Conservation (phyloP, 192 early-diverging fungal genomes). For the Entrophospora sp. region DNA sequence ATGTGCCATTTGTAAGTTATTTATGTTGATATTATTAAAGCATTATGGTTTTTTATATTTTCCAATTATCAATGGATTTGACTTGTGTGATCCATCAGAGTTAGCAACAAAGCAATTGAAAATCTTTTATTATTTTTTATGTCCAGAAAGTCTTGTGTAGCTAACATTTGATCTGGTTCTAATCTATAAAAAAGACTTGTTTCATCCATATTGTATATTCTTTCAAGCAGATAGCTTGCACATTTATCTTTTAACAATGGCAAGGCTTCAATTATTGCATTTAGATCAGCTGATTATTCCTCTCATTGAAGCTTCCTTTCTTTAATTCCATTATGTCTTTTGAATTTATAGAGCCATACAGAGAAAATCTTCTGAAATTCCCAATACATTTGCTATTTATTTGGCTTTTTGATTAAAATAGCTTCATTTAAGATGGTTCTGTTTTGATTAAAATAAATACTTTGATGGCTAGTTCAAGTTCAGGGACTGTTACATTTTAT, state of each 20-base stretch:
- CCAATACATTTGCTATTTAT: conserved; percentile 18
- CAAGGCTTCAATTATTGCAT: neutral
- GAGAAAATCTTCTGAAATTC: conserved; percentile 22
- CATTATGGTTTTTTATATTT: conserved; percentile 16
- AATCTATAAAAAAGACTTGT: conserved; percentile 13
- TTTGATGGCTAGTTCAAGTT: conserved; percentile 24
- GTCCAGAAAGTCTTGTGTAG: neutral
- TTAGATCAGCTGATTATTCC: neutral
- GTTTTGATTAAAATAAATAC: conserved; percentile 18
- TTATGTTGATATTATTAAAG: conserved; percentile 15
- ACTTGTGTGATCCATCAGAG: conserved; percentile 10
- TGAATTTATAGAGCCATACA: conserved; percentile 34
- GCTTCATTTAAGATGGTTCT: conserved; percentile 17
- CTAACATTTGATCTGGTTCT: conserved; percentile 8
- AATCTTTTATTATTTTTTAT: conserved; percentile 11
- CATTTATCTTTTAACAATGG: conserved; percentile 3
- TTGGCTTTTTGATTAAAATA: conserved; percentile 24
- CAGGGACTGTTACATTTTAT: conserved; percentile 25
- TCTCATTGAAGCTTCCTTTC: conserved; percentile 7
- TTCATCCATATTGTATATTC: conserved; percentile 18
- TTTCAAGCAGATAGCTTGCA: conserved; percentile 4
- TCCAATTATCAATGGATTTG: conserved; percentile 8
- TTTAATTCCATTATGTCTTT: conserved; percentile 26
- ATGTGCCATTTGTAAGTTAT: conserved; percentile 5
- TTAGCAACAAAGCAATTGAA: conserved; percentile 18